Evolutionary conservation across 2,329 filamentous ascomycete species (phyloP).

Genomic region (Sclerotinia subarctica): DNA sequence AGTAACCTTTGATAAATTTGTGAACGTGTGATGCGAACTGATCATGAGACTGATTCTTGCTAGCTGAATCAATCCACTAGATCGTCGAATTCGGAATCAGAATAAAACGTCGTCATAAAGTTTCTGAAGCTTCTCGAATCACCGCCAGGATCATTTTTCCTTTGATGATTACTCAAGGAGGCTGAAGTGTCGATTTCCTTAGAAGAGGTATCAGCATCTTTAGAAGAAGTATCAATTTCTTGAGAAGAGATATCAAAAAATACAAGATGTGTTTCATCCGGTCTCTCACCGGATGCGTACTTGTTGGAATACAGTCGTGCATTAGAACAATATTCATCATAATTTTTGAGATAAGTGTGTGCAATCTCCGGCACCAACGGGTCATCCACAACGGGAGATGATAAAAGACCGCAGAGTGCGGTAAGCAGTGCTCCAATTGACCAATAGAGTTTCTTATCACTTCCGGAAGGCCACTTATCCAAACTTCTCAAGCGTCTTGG

Average conservation of each 20-base stretch:
- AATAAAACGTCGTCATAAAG: neutral
- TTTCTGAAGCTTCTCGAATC: neutral
- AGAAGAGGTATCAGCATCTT: neutral
- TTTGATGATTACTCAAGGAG: too few relatives aligned
- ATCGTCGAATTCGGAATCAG: too few relatives aligned
- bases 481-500: neutral
- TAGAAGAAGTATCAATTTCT: too few relatives aligned
- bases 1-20: too few relatives aligned
- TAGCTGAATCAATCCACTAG: too few relatives aligned
- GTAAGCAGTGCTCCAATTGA: constrained; percentile 16
- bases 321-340: constrained; percentile 21
- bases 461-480: neutral
- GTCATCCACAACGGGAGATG: constrained; percentile 29
- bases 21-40: too few relatives aligned
- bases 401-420: constrained; percentile 28
- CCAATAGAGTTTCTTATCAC: neutral
- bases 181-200: neutral
- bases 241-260: neutral
- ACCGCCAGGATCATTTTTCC: fast-evolving
- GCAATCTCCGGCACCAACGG: constrained; percentile 31
- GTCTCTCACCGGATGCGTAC: neutral
- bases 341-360: constrained; percentile 26
- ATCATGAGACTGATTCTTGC: too few relatives aligned
- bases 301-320: neutral
- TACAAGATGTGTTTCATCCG: neutral